Evolutionary conservation across 1,284 basidiomycete genomes (phyloP), one percentile per base, ranked within the genome.

Genomic region (Microbotryum saponariae): DNA sequence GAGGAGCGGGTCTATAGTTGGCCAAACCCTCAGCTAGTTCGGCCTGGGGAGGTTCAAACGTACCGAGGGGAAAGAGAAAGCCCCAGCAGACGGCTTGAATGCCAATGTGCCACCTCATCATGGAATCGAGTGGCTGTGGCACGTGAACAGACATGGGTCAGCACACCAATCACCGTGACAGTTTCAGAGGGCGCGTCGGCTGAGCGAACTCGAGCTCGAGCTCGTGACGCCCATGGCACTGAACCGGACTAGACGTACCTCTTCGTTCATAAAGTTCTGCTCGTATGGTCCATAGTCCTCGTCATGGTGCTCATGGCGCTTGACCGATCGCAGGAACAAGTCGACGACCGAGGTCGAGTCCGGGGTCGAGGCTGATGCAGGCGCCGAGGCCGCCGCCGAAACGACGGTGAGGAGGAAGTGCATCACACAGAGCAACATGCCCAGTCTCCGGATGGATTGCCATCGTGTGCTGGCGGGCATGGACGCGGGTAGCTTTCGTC

Each of bases 71-170:
- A 44, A 71, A 71, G 27, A 70, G 56, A 21, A 72, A 8, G 10
- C 68, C 68, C 71, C 71, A 72, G 14, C 45, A 58, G 14, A 60
- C n/a, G 10, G 58, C 48, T 44, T 72, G 70, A 1, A 68, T 55
- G 31, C 31, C 60, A n/a, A 71, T 69, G 51, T 72, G 71, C 52
- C 61, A 61, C 37, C 62, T 54, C 18, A 71, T 46, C 10, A 59
- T 51, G 8, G 44, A 14, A 50, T 71, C 70, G 18, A 69, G 61
- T 3, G 54, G 51, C 61, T 61, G 51, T 9, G 18, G 21, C 12
- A 14, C n/a, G 18, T 12, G 27, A 33, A 29, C 5, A n/a, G 33
- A 50, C 48, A 21, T 21, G 21, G 9, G 48, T 50, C 48, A 50
- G 48, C 48, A 8, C 31, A 8, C 31, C 31, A 31, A 29, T 50